Conservation (phyloP, 129 eudicot species). For the Daucus carota region DH1_v3.0 NC_030381.2:1297501-1298000, state of each 20-base stretch:
- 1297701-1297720: too few species aligned
- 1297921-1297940: background rate
- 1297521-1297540: background rate
- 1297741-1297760: too few species aligned
- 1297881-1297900: background rate
- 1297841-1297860: background rate
- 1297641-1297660: background rate
- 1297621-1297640: background rate
- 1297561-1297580: background rate
- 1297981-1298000: background rate
- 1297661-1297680: background rate
- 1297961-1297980: background rate
- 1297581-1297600: background rate
- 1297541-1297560: background rate
- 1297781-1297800: too few species aligned
- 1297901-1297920: background rate
- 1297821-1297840: too few species aligned
- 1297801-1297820: too few species aligned
- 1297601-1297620: background rate
- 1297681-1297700: too few species aligned
- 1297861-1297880: background rate
- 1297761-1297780: too few species aligned
- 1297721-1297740: too few species aligned
- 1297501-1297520: background rate
- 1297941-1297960: background rate